Conservation (phyloP, 345 rosid species). For the Isatis tinctoria region DNA sequence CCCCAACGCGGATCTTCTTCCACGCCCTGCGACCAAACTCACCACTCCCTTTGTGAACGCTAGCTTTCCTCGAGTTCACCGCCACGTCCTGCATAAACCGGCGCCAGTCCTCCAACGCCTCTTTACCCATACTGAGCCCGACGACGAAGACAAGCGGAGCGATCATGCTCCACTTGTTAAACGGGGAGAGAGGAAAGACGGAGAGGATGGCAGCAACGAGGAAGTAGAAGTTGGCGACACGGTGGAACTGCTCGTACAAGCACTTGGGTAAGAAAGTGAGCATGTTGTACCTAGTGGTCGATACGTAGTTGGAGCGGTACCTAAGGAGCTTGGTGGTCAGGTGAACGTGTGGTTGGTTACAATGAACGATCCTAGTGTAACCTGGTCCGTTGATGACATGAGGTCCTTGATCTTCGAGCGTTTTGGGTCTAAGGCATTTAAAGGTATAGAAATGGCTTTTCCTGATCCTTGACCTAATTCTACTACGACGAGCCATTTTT, state of each 20-base stretch:
- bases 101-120: constrained; percentile 74
- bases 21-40: constrained; percentile 43
- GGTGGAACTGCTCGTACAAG: constrained; percentile 73
- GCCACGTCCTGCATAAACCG: constrained; percentile 46
- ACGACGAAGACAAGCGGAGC: constrained; percentile 61
- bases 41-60: constrained; percentile 45
- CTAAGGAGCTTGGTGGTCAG: constrained; percentile 37
- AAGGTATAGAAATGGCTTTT: constrained; percentile 84
- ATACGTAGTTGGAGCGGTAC: constrained; percentile 47
- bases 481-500: constrained; percentile 68
- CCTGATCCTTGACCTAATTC: constrained; percentile 64
- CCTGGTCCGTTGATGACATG: constrained; percentile 28
- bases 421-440: constrained; percentile 29
- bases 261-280: constrained; percentile 62
- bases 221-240: constrained; percentile 75
- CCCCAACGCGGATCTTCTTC: constrained; percentile 60
- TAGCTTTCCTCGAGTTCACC: constrained; percentile 47
- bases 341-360: constrained; percentile 53
- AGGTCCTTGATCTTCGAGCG: constrained; percentile 29
- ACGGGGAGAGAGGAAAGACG: constrained; percentile 43
- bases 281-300: constrained; percentile 59
- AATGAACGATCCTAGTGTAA: constrained; percentile 29
- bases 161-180: constrained; percentile 42
- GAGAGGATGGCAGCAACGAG: constrained; percentile 55
- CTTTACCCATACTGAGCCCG: constrained; percentile 70